Evolutionary conservation across 208 protist genomes (phyloP), one percentile per base, ranked within the genome.

Genomic region (Leishmania major): DNA sequence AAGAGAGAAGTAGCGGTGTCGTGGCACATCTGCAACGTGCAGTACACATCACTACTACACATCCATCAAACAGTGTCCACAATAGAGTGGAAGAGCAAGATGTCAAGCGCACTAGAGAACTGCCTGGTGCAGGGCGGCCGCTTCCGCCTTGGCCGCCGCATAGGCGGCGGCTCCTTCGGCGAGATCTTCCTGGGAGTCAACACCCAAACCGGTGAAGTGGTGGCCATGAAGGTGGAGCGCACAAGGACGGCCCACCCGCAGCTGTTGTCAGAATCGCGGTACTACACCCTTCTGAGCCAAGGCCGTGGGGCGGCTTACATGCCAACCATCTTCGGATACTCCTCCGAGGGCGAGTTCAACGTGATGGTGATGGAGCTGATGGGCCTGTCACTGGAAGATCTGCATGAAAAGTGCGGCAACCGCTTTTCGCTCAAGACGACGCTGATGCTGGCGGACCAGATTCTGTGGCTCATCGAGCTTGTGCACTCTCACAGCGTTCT

Each of bases 61-160:
- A 73, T 73, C 43, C 69, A 45, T 31, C 49, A 74, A 37, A 62
- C 45, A 45, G 7, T 31, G 45, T 11, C 69, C 10, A 28, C 10
- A 67, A 86, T 86, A 78, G 74, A 71, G 8, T 40, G 53, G 45
- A 86, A 82, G 45, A 73, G 66, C 49, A 86, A 86, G 51, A 62
- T 31, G 71, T 70, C 64, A 35, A 79, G 72, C 64, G 37, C 70
- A 22, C 55, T 86, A 72, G 82, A 86, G 82, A 86, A 82, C 74
- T 82, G 78, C 55, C 1, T 86, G n/a, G 82, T 86, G 82, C 82
- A 66, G 78, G 79, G 70, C 8, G 83, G 77, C 74, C 99, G 99
- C 78, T 99, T 98, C 88, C 87, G 96, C 62, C 91, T 99, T 60
- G 98, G 94, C 40, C 91, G 97, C 70, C 99, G 99, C 93, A 99